Conservation (phyloP, 2,329 filamentous ascomycete genomes). For the Alternaria novae-zelandiae region DNA sequence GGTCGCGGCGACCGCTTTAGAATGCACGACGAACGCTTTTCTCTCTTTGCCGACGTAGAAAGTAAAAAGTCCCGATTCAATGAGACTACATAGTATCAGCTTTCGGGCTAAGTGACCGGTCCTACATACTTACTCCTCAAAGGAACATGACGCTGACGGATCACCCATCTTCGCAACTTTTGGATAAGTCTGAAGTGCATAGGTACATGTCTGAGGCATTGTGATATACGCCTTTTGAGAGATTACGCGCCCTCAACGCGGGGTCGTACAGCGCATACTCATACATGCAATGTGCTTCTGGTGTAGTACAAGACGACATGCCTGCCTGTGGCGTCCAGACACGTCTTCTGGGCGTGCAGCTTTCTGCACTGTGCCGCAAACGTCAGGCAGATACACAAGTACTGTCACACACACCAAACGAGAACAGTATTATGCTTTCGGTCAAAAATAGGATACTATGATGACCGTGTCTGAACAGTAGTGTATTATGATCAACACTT, state of each 20-base stretch:
- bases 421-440: background rate
- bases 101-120: background rate
- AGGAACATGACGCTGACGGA: background rate
- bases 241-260: background rate
- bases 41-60: conserved; percentile 31
- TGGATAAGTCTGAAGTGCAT: background rate
- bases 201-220: background rate
- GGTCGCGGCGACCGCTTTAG: conserved; percentile 25
- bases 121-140: conserved; percentile 12
- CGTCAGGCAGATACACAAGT: background rate
- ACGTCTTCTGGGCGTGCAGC: background rate
- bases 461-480: background rate
- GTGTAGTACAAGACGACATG: background rate
- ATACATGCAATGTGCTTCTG: background rate
- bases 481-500: background rate
- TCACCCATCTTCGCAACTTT: conserved; percentile 7
- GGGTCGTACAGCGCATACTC: conserved; percentile 12
- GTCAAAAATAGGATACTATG: background rate
- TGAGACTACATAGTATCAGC: conserved; percentile 9
- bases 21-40: conserved; percentile 23
- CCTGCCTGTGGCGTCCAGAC: background rate
- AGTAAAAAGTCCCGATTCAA: conserved; percentile 31
- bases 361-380: conserved; percentile 2
- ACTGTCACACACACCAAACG: background rate
- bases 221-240: background rate